A percentile compares a stretch with the other conserved stretches of the same genome.
Conservation (phyloP, 2,329 filamentous ascomycete genomes). For the Pseudopithomyces maydicus region DNA sequence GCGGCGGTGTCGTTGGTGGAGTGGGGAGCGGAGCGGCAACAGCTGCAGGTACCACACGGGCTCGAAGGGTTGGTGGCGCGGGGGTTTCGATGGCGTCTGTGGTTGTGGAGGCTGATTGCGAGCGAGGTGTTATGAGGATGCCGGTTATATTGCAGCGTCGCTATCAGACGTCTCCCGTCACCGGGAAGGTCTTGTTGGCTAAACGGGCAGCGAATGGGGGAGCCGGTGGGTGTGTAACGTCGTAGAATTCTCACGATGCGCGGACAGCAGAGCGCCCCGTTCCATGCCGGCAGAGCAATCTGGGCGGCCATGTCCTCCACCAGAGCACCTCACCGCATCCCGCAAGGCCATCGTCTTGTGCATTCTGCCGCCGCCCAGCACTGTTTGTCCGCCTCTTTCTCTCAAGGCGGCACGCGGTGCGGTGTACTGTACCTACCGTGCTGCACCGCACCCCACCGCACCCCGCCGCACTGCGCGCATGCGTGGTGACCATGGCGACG, state of each 20-base stretch:
- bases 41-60: constrained; percentile 10
- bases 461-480: constrained; percentile 6
- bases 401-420: too few species aligned
- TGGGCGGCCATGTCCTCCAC: constrained; percentile 35
- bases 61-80: too few species aligned
- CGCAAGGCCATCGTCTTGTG: constrained; percentile 21
- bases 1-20: too few species aligned
- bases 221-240: constrained; percentile 35
- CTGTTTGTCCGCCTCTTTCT: constrained; percentile 3
- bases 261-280: constrained; percentile 24
- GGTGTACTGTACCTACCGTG: too few species aligned
- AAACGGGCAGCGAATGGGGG: constrained; percentile 29
- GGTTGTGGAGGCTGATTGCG: constrained; percentile 18
- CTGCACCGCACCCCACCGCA: constrained; percentile 12
- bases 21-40: constrained; percentile 2
- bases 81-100: too few species aligned
- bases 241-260: constrained; percentile 38
- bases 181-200: constrained; percentile 23
- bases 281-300: constrained; percentile 27
- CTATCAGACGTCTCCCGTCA: constrained; percentile 17
- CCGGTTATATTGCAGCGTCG: constrained; percentile 34
- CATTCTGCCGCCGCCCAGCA: constrained; percentile 15
- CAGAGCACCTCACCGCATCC: constrained; percentile 21
- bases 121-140: constrained; percentile 27
- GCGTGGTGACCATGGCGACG: background rate